Conservation (phyloP, 805 yeast species). For the Candida gorgasii region DNA sequence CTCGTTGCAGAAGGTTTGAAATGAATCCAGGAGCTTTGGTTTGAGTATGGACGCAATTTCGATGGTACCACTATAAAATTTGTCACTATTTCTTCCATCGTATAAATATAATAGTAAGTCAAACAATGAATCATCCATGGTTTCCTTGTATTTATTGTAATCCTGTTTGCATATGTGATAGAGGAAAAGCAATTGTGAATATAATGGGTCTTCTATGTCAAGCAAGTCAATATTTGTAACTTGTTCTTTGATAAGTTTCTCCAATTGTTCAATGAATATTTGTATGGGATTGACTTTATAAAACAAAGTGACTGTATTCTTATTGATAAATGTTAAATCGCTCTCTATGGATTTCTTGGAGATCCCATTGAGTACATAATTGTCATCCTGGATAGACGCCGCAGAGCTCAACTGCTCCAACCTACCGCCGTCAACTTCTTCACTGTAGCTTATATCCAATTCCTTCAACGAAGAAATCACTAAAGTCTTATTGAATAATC, state of each 20-base stretch:
- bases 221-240: background rate
- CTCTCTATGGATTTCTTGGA: constrained; percentile 4
- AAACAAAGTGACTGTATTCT: background rate
- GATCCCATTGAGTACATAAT: constrained; percentile 10
- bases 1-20: constrained; percentile 8
- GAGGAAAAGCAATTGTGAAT: constrained; percentile 11
- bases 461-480: constrained; percentile 20
- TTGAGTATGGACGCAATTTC: constrained; percentile 4
- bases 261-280: constrained; percentile 9
- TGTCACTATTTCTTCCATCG: background rate
- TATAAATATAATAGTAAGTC: constrained; percentile 10
- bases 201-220: constrained; percentile 11
- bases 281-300: constrained; percentile 4
- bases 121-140: constrained; percentile 3
- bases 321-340: background rate
- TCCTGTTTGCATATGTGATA: constrained; percentile 9
- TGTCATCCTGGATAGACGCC: constrained; percentile 9
- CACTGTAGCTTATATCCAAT: constrained; percentile 18
- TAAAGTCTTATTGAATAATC: constrained; percentile 25
- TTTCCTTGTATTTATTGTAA: constrained; percentile 4
- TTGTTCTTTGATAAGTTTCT: constrained; percentile 3
- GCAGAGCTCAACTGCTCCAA: constrained; percentile 4
- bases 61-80: constrained; percentile 9
- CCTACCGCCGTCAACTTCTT: constrained; percentile 8
- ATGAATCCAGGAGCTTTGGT: constrained; percentile 5